Evolutionary conservation across 1,284 basidiomycete species (phyloP).

Genomic region (Irpex rosettiformis): DNA sequence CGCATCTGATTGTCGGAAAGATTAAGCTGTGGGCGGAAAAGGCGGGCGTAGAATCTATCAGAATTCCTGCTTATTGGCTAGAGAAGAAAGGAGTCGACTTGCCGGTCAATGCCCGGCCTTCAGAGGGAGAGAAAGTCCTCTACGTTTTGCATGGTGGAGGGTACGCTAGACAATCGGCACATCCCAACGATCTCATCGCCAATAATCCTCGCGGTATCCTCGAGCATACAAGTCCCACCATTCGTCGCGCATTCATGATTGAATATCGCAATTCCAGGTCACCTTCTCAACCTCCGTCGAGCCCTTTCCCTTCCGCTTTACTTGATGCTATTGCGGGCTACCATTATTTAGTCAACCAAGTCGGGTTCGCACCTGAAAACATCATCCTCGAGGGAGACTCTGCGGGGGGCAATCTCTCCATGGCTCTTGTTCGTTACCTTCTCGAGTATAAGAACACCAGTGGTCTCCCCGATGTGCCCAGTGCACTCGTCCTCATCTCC

Average conservation of each 20-base stretch:
- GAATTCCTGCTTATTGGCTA: constrained; percentile 57
- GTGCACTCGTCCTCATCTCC: constrained; percentile 42
- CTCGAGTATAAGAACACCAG: constrained; percentile 19
- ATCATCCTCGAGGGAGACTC: constrained; percentile 52
- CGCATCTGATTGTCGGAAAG: constrained; percentile 42
- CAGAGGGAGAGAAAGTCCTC: constrained; percentile 47
- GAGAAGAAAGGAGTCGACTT: constrained; percentile 37
- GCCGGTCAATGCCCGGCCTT: constrained; percentile 30
- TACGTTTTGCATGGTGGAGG: constrained; percentile 53
- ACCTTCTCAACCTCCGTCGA: constrained; percentile 18
- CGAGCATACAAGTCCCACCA: constrained; percentile 10
- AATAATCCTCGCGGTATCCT: constrained; percentile 19
- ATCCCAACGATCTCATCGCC: constrained; percentile 27
- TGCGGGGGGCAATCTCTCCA: constrained; percentile 50
- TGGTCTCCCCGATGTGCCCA: constrained; percentile 30
- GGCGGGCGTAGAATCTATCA: constrained; percentile 37
- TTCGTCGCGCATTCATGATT: constrained; percentile 31
- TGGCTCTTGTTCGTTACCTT: constrained; percentile 36
- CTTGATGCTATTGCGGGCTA: constrained; percentile 47
- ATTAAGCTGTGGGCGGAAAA: constrained; percentile 39
- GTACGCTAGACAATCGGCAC: constrained; percentile 32
- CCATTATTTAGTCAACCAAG: constrained; percentile 35
- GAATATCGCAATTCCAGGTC: constrained; percentile 32
- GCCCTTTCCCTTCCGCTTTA: constrained; percentile 46
- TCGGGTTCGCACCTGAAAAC: constrained; percentile 38